Conservation (phyloP, 164 flowering plant species). For the Tinospora cordifolia region DNA sequence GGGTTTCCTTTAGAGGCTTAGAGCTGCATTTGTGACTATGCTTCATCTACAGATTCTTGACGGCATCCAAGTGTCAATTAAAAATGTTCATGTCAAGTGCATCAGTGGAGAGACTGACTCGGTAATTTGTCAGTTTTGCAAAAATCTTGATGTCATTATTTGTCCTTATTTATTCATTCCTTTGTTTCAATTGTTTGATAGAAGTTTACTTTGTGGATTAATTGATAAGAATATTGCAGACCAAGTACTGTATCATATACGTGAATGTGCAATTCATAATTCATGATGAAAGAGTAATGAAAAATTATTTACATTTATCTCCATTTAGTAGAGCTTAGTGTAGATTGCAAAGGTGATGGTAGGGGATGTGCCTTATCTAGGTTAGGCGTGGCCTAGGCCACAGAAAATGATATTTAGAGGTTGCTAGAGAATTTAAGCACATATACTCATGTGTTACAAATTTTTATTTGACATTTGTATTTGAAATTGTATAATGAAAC, state of each 20-base stretch:
- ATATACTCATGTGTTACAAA: no score
- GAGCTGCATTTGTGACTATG: not conserved
- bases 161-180: not conserved
- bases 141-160: not conserved
- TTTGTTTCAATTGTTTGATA: not conserved
- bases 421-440: no score
- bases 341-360: no score
- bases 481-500: no score
- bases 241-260: no score
- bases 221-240: no score
- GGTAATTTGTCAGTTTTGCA: conserved; percentile 21
- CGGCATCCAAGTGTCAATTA: conserved; percentile 71
- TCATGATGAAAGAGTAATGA: not conserved
- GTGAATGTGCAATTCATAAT: no score
- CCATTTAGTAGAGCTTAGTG: not conserved
- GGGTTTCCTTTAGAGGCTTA: not conserved
- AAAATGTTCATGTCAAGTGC: conserved; percentile 57
- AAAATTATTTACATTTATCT: not conserved
- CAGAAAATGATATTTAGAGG: no score
- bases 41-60: conserved; percentile 60
- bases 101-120: conserved; percentile 29
- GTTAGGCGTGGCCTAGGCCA: no score
- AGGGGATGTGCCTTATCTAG: no score
- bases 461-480: no score
- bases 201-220: no score